Evolutionary conservation across 768 basidiomycete genomes (phyloP).

Genomic region (Auricularia heimuer): DNA sequence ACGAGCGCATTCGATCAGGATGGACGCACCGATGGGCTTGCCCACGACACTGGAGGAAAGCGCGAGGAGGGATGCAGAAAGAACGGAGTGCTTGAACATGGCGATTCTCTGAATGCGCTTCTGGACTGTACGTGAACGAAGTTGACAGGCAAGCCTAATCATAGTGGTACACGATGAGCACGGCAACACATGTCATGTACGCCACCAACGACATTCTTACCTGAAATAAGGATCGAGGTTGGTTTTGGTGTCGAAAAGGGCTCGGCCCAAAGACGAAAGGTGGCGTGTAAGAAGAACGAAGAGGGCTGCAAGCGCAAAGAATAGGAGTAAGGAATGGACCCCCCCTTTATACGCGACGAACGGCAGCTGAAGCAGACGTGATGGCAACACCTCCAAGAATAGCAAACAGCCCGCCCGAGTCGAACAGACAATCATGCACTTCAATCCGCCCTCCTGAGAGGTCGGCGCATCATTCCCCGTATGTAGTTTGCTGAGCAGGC

Average conservation of each 20-base stretch:
- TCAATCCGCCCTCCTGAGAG: too few species aligned
- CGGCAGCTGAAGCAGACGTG: too few species aligned
- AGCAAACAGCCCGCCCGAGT: too few species aligned
- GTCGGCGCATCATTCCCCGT: too few species aligned
- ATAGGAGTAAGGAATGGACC: too few species aligned
- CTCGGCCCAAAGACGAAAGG: neutral
- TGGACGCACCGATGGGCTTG: neutral
- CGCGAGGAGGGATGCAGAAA: neutral
- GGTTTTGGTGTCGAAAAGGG: neutral
- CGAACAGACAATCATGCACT: too few species aligned
- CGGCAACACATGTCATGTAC: neutral
- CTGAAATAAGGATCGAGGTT: neutral
- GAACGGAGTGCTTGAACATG: slow-evolving; percentile 1
- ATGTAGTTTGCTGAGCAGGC: too few species aligned
- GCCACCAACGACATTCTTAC: neutral
- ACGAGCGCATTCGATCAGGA: neutral
- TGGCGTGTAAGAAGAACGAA: neutral
- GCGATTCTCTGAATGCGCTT: neutral
- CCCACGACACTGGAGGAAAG: neutral
- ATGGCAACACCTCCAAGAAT: too few species aligned
- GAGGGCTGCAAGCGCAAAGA: neutral
- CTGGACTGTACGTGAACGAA: neutral
- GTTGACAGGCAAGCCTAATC: neutral
- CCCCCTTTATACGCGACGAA: too few species aligned
- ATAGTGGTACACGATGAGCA: neutral